These are phyloP conservation scores for Iodosphaeria phyllophila DNA, from an alignment of 2,329 filamentous ascomycete species.

Conservation along the genomic window DNA sequence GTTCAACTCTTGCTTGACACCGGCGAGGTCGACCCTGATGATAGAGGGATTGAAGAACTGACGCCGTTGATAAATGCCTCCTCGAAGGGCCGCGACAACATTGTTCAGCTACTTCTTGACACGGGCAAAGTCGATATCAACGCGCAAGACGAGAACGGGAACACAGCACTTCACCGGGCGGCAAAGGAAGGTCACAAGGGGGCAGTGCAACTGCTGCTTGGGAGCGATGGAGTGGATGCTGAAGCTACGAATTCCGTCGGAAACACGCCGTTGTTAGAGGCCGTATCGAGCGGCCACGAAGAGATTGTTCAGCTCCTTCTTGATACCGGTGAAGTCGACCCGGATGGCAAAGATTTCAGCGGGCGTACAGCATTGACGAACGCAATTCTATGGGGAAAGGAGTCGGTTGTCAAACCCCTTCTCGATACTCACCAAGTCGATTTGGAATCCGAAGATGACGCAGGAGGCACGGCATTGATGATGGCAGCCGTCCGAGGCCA, in stretches of 20 bases:
- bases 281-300: not conserved
- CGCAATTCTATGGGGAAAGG: not conserved
- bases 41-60: conserved; percentile 1
- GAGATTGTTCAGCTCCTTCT: conserved; percentile 1
- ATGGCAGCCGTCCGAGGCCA: not conserved
- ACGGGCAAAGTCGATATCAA: conserved; percentile 1
- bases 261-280: not conserved
- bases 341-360: not conserved
- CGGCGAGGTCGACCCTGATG: conserved; percentile 1
- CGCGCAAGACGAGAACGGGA: not conserved
- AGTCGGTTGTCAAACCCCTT: conserved; percentile 1
- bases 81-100: too few relatives aligned
- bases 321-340: not conserved
- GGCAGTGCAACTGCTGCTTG: conserved; percentile 1
- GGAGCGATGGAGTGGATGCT: not conserved
- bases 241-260: not conserved
- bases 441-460: not conserved
- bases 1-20: not conserved
- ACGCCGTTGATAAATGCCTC: not conserved
- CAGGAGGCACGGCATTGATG: not conserved
- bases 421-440: conserved; percentile 1
- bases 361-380: not conserved
- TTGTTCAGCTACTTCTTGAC: not conserved
- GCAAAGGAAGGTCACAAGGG: conserved; percentile 1
- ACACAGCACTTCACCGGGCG: conserved; percentile 1